Conservation (phyloP, 805 yeast species). For the Kuraishia piskuri region DNA sequence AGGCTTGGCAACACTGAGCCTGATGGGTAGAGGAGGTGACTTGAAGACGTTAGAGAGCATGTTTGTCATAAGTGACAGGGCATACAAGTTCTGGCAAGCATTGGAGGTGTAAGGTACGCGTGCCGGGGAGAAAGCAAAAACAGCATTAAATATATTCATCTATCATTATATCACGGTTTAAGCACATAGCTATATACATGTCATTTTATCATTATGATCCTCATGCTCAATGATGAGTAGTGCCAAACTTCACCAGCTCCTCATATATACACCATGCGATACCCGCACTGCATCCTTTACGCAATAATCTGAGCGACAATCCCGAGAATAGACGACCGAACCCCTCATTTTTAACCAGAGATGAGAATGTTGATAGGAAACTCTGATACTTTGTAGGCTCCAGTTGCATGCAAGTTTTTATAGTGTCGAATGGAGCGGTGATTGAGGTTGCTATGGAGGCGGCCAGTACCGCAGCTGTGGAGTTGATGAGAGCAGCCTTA, state of each 20-base stretch:
- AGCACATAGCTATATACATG: not conserved
- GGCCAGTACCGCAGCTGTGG: constrained; percentile 68
- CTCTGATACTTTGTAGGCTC: constrained; percentile 37
- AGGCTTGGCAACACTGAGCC: constrained; percentile 45
- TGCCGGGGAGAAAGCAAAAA: not conserved
- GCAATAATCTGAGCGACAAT: constrained; percentile 62
- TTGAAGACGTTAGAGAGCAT: constrained; percentile 11
- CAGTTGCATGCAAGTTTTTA: constrained; percentile 86
- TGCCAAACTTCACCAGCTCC: constrained; percentile 50
- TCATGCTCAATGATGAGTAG: not conserved
- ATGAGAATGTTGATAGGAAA: constrained; percentile 28
- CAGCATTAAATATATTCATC: not conserved
- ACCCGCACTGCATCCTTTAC: constrained; percentile 90
- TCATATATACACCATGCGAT: constrained; percentile 97
- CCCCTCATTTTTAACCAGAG: constrained; percentile 37
- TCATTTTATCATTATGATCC: not conserved
- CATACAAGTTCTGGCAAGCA: constrained; percentile 1
- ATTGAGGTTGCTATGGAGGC: constrained; percentile 75
- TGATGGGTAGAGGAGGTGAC: constrained; percentile 17
- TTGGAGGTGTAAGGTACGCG: not conserved
- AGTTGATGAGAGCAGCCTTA: constrained; percentile 52
- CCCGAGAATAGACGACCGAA: constrained; percentile 69
- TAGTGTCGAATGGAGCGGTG: constrained; percentile 93
- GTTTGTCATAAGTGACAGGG: constrained; percentile 16
- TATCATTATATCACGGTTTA: not conserved